Base-by-base conservation (phyloP, 2,329 filamentous ascomycete genomes). In the Laburnicola sp. region DNA sequence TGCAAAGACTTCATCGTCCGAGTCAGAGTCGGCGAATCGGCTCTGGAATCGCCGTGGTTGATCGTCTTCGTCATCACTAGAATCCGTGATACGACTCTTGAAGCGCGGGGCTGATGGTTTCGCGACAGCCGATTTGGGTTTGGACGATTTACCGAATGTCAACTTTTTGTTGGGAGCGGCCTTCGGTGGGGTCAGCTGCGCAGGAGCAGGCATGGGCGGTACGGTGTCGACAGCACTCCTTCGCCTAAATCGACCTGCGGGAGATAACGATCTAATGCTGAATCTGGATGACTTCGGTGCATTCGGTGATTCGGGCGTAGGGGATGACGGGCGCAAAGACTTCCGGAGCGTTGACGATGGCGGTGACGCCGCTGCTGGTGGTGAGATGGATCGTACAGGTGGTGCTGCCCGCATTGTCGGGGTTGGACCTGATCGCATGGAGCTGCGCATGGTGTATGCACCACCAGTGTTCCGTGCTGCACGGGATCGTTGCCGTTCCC, bases 231-330 rank as follows among this genome's bases (percentile, higher is more conserved):
- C 28, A 8, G 54, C 56, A 7, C n/a, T 49, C 47, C 63, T 69
- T 3, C 56, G 62, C 26, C 83, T 80, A 35, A 79, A 70, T 7
- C 83, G 82, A 11, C 81, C 80, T 1, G 82, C 76, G 0, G 88
- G 89, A 1, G 88, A 92, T 35, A 88, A 60, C 0, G 88, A 88
- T 27, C 88, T 82, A 30, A 91, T 76, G 51, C 86, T 89, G 64
- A 89, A 86, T 23, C 82, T 80, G n/a, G 82, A 81, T 5, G 70
- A 69, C 34, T 63, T 73, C 51, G 48, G 54, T 50, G 46, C 60
- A 51, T 56, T 45, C 0, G 61, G 57, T n/a, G 69, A 62, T n/a
- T 67, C 65, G 8, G 59, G 48, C 3, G 50, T 56, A 3, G 66
- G 66, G 6, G 67, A 70, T 4, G 65, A 60, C 3, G 64, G 62